A percentile compares a stretch with the other conserved stretches of the same genome.
Evolutionary conservation across 2,329 filamentous ascomycete species (phyloP).

Genomic region (Zymoseptoria passerinii): DNA sequence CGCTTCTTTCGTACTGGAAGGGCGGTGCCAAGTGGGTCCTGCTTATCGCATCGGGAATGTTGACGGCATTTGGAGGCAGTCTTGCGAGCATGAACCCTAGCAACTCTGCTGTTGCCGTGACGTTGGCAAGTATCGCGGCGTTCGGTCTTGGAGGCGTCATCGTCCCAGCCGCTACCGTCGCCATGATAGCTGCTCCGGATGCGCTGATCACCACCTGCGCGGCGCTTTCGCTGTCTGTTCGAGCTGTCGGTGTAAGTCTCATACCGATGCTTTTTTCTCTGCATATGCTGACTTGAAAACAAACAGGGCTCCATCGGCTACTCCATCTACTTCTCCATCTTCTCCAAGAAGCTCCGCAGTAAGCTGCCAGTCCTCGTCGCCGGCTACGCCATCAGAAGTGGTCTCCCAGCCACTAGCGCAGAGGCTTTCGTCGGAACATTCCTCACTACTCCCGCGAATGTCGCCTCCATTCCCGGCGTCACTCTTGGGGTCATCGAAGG

Average conservation of each 20-base stretch:
- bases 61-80: conserved; percentile 32
- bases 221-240: conserved; percentile 24
- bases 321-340: conserved; percentile 26
- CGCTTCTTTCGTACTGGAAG: conserved; percentile 48
- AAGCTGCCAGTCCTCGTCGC: conserved; percentile 16
- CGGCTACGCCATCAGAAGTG: conserved; percentile 17
- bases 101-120: conserved; percentile 19
- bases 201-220: conserved; percentile 25
- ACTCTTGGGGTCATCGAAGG: conserved; percentile 10
- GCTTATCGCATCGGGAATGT: conserved; percentile 31
- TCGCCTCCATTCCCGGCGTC: conserved; percentile 16
- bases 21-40: conserved; percentile 53
- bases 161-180: conserved; percentile 26
- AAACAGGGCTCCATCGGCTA: conserved; percentile 21
- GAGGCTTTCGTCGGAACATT: conserved; percentile 16
- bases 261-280: background rate
- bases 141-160: conserved; percentile 32
- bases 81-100: conserved; percentile 52
- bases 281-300: background rate
- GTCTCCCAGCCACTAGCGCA: conserved; percentile 13
- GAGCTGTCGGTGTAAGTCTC: conserved; percentile 18
- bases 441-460: conserved; percentile 10
- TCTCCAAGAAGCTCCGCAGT: conserved; percentile 19
- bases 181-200: conserved; percentile 24
- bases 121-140: conserved; percentile 25